These are phyloP conservation scores for Alternaria sp. DNA, from an alignment of 2,329 filamentous ascomycete species.

Conservation along the genomic window DNA sequence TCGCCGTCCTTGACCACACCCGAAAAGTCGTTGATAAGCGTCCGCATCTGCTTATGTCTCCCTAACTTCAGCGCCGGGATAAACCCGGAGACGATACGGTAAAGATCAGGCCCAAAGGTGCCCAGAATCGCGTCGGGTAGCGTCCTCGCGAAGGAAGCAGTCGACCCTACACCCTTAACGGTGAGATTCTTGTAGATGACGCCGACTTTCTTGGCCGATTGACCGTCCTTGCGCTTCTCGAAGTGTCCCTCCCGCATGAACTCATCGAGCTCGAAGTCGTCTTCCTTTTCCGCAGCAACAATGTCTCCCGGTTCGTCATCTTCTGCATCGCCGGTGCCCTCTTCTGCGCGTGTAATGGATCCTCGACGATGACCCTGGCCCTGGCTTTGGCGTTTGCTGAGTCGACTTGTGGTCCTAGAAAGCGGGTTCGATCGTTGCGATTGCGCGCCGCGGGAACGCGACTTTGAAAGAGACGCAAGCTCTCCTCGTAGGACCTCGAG, in stretches of 20 bases:
- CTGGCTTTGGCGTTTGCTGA: constrained; percentile 29
- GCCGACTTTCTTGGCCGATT: constrained; percentile 76
- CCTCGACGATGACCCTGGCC: constrained; percentile 13
- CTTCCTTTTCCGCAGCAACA: constrained; percentile 55
- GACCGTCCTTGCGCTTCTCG: constrained; percentile 72
- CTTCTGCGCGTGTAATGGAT: constrained; percentile 19
- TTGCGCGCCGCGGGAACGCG: constrained; percentile 35
- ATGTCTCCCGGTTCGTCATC: constrained; percentile 31
- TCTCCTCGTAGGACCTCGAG: constrained; percentile 64
- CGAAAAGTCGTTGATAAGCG: constrained; percentile 70
- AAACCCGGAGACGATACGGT: constrained; percentile 64
- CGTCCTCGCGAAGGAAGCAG: constrained; percentile 72
- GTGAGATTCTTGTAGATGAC: constrained; percentile 78
- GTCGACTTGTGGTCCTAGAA: constrained; percentile 34
- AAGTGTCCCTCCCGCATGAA: constrained; percentile 79
- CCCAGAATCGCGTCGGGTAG: constrained; percentile 76
- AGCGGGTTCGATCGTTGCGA: constrained; percentile 34
- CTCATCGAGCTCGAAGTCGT: constrained; percentile 70
- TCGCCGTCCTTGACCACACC: constrained; percentile 71
- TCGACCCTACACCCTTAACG: constrained; percentile 72
- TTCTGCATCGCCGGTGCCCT: constrained; percentile 8
- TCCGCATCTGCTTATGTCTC: constrained; percentile 57
- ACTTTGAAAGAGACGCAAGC: constrained; percentile 60
- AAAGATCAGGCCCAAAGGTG: constrained; percentile 82
- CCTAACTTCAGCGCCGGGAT: constrained; percentile 59